A percentile compares a stretch with the other conserved stretches of the same genome.
Conservation (phyloP, 805 yeast genomes). For the Zygoascus flipseniorum region DNA sequence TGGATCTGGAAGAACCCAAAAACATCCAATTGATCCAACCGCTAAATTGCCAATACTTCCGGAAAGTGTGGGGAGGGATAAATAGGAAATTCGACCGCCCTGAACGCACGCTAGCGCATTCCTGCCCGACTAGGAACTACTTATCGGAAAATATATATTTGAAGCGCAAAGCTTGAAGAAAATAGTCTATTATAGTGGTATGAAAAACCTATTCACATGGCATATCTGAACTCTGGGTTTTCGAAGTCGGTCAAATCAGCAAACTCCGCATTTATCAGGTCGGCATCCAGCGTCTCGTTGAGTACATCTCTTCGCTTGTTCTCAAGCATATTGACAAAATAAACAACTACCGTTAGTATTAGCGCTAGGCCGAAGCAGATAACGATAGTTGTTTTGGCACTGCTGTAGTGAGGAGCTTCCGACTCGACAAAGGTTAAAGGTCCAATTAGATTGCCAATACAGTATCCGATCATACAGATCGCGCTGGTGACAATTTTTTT, state of each 20-base stretch:
- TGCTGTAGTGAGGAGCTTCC: conserved; percentile 54
- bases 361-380: conserved; percentile 39
- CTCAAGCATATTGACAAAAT: conserved; percentile 27
- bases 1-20: background rate
- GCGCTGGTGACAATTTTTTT: conserved; percentile 57
- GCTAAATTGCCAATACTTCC: background rate
- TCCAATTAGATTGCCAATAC: conserved; percentile 62
- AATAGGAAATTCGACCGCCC: background rate
- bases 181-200: no score
- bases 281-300: conserved; percentile 23
- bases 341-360: conserved; percentile 31
- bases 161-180: no score
- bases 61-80: background rate
- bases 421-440: conserved; percentile 57
- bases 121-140: no score
- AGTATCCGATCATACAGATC: conserved; percentile 52
- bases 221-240: conserved; percentile 35
- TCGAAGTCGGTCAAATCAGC: conserved; percentile 45
- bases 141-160: no score
- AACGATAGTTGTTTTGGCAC: conserved; percentile 44
- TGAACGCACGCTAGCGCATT: no score
- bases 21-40: background rate
- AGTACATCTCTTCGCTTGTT: conserved; percentile 42
- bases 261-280: conserved; percentile 10
- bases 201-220: background rate